Evolutionary conservation across 2,329 filamentous ascomycete genomes (phyloP), one percentile per base, ranked within the genome.

Genomic region (Gaeumannomyces sp.): DNA sequence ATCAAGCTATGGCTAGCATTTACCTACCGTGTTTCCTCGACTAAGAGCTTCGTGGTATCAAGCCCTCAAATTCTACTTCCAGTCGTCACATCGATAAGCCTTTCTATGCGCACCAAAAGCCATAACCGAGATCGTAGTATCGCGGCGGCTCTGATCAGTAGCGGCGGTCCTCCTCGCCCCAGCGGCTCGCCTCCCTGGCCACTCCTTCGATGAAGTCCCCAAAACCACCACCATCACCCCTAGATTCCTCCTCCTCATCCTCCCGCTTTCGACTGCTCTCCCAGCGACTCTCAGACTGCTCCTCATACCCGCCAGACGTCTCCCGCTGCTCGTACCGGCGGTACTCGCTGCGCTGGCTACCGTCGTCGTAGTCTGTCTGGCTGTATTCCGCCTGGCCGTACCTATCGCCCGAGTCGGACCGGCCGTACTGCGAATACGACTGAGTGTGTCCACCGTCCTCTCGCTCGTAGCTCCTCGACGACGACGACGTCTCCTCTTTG

Each of bases 351-450:
- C 81, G 79, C 64, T 81, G 79, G 61, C 83, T 83, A 62, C 88
- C 88, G 64, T 81, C 79, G 25, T 81, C 77, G 67, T 85, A 85
- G 64, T 83, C 79, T 10, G 85, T 89, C 71, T 86, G 78, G 38
- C 79, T 81, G 70, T 85, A 83, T 72, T 88, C 77, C 14, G 87
- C 85, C 71, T 89, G 83, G 10, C 83, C 86, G 69, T 88, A 88
- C 61, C 82, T 81, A 68, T 82, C 76, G 27, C 80, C 81, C 62
- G 67, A 67, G 56, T 70, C 63, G 13, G 81, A 81, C 64, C 79
- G 85, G 35, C 84, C 86, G 67, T 87, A 86, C 74, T 91, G 84
- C 16, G 82, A 84, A 68, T 85, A 82, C 7, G 80, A 84, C 71
- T 88, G 81, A 4, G 81, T 84, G 73, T 87, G 85, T 8, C 84